These are phyloP conservation scores for Candida quercuum DNA, from an alignment of 805 yeast species.

Conservation along the genomic window DNA sequence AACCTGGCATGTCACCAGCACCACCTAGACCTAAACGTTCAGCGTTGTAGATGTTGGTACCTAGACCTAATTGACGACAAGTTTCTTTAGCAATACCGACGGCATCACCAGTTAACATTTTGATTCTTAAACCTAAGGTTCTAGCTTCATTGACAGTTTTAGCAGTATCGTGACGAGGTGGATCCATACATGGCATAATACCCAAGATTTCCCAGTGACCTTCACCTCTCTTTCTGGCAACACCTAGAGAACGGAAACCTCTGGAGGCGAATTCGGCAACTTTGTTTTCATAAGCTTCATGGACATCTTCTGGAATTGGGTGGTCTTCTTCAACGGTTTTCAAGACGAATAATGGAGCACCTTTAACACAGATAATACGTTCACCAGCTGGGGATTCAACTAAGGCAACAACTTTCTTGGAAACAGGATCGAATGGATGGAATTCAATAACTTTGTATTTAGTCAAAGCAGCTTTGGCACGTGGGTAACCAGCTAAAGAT, in stretches of 20 bases:
- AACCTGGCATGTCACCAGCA: constrained; percentile 91
- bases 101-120: constrained; percentile 99
- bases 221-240: constrained; percentile 97
- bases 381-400: constrained; percentile 96
- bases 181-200: constrained; percentile 98
- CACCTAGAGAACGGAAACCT: constrained; percentile 98
- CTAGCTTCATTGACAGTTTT: constrained; percentile 90
- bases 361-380: constrained; percentile 92
- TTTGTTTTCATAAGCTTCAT: constrained; percentile 92
- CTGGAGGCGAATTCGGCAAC: constrained; percentile 97
- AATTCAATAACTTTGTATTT: constrained; percentile 93
- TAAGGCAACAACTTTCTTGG: constrained; percentile 92
- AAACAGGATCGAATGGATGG: constrained; percentile 97
- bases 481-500: constrained; percentile 81
- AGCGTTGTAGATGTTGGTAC: constrained; percentile 94
- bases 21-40: constrained; percentile 95
- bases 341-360: constrained; percentile 96
- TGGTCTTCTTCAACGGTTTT: constrained; percentile 97
- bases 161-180: constrained; percentile 98
- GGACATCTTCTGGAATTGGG: constrained; percentile 90
- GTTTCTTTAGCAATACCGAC: constrained; percentile 99
- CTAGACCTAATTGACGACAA: constrained; percentile 95
- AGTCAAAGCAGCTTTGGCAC: constrained; percentile 87
- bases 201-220: constrained; percentile 98
- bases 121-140: constrained; percentile 86